A percentile compares a stretch with the other conserved stretches of the same genome.
phyloP scores from a whole-genome alignment of 441 rosid species.

The Euphorbia schlechtendalii region DNA sequence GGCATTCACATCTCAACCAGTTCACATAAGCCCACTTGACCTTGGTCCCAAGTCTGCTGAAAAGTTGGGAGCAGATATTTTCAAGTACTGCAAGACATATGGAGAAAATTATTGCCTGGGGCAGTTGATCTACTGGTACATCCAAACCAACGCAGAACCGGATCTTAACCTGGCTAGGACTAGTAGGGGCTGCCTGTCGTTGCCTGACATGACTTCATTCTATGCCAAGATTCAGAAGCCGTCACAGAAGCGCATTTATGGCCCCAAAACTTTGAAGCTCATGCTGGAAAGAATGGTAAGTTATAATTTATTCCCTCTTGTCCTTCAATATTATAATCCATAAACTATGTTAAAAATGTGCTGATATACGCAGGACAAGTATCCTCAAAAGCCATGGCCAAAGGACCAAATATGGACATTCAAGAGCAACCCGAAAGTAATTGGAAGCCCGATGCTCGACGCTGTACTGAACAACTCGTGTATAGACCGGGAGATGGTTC shows the following conservation, averaged over 20 bases:
- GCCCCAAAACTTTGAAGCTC: slow-evolving; percentile 62
- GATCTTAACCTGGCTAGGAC: slow-evolving; percentile 67
- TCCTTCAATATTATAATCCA: background rate
- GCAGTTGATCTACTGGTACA: slow-evolving; percentile 93
- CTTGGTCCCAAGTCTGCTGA: slow-evolving; percentile 79
- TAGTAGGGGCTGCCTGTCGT: slow-evolving; percentile 85
- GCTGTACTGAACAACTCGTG: slow-evolving; percentile 41
- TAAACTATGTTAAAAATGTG: too few relatives aligned
- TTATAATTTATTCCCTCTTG: background rate
- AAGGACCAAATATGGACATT: slow-evolving; percentile 92
- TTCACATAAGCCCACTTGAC: slow-evolving; percentile 91
- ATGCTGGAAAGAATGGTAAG: slow-evolving; percentile 91
- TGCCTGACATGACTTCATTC: slow-evolving; percentile 84
- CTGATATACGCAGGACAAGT: slow-evolving; percentile 54
- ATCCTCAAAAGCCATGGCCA: slow-evolving; percentile 88
- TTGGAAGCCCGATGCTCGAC: slow-evolving; percentile 97
- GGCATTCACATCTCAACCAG: slow-evolving; percentile 81
- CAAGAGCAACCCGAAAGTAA: slow-evolving; percentile 42
- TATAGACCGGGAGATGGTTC: slow-evolving; percentile 74
- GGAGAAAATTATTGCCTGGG: slow-evolving; percentile 96
- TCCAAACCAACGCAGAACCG: slow-evolving; percentile 78
- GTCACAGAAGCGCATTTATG: slow-evolving; percentile 76
- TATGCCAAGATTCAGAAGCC: slow-evolving; percentile 85
- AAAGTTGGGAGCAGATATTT: slow-evolving; percentile 60
- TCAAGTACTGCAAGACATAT: slow-evolving; percentile 78